phyloP scores from a whole-genome alignment of 345 rosid species.

The Citrus reticulata region DNA sequence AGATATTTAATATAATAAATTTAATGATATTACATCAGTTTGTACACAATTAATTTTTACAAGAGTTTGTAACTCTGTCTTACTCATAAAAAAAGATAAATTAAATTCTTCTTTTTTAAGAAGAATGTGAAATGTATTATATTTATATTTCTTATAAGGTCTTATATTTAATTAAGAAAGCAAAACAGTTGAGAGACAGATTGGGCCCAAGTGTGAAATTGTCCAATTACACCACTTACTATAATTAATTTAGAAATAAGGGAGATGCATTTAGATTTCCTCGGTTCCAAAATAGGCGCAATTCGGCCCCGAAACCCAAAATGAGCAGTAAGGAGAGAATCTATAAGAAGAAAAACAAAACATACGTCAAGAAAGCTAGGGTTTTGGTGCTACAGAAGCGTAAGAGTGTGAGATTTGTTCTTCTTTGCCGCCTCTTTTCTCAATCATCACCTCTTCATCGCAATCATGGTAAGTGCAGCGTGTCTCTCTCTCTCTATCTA shows the following conservation, averaged over 20 bases:
- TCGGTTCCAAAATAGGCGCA: not conserved
- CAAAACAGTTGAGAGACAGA: too few species aligned
- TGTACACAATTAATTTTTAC: too few species aligned
- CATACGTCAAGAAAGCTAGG: not conserved
- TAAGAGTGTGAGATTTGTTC: not conserved
- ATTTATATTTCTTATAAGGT: too few species aligned
- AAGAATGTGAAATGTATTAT: too few species aligned
- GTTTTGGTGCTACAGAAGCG: not conserved
- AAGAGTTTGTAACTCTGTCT: too few species aligned
- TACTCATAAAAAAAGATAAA: too few species aligned
- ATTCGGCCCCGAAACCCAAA: not conserved
- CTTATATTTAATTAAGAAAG: too few species aligned
- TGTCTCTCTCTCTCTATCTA: not conserved
- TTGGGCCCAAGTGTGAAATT: too few species aligned
- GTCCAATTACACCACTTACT: too few species aligned
- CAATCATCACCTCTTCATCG: not conserved
- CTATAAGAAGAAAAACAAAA: not conserved
- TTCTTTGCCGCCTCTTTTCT: not conserved
- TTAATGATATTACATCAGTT: accelerated
- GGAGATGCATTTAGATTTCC: not conserved
- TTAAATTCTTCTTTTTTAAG: too few species aligned
- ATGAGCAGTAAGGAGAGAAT: not conserved
- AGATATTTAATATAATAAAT: too few species aligned
- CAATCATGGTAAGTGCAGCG: slow-evolving; percentile 27
- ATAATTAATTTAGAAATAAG: not conserved